phyloP scores from a whole-genome alignment of 2,329 filamentous ascomycete species.

The Plenodomus biglobosus region DNA sequence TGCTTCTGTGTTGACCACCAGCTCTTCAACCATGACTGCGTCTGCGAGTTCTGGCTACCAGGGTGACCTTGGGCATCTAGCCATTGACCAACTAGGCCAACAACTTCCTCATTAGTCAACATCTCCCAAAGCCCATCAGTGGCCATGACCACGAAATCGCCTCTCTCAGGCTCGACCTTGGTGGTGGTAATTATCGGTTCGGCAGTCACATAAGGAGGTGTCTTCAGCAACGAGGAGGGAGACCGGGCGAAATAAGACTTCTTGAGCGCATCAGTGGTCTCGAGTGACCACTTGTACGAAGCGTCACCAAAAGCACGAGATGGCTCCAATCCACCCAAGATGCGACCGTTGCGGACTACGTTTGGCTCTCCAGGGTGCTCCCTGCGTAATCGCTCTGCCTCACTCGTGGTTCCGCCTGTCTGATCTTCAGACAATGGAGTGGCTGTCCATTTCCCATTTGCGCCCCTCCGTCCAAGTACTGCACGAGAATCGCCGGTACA shows the following conservation, averaged over 20 bases:
- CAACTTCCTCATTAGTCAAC: conserved; percentile 97
- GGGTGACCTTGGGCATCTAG: conserved; percentile 70
- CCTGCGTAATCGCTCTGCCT: conserved; percentile 77
- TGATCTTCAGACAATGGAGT: conserved; percentile 89
- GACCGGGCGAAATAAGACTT: conserved; percentile 84
- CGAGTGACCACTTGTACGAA: conserved; percentile 91
- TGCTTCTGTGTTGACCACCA: conserved; percentile 63
- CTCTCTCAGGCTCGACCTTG: conserved; percentile 81
- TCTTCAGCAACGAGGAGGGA: conserved; percentile 75
- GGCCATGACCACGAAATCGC: conserved; percentile 94
- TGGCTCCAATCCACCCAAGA: conserved; percentile 89
- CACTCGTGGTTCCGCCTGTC: conserved; percentile 84
- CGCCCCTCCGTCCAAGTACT: conserved; percentile 77
- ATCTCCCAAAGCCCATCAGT: conserved; percentile 99
- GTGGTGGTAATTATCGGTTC: conserved; percentile 95
- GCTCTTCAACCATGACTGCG: conserved; percentile 67
- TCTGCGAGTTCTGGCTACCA: conserved; percentile 40
- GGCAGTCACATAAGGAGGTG: conserved; percentile 94
- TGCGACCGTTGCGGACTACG: conserved; percentile 84
- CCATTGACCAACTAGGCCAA: conserved; percentile 96
- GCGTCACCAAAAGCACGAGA: conserved; percentile 95
- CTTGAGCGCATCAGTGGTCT: conserved; percentile 80
- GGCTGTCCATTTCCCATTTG: conserved; percentile 87
- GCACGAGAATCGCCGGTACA: conserved; percentile 97
- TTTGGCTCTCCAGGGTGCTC: conserved; percentile 88